Base-by-base conservation (phyloP, 2,329 filamentous ascomycete genomes). In the Sporothrix curviconia region DNA sequence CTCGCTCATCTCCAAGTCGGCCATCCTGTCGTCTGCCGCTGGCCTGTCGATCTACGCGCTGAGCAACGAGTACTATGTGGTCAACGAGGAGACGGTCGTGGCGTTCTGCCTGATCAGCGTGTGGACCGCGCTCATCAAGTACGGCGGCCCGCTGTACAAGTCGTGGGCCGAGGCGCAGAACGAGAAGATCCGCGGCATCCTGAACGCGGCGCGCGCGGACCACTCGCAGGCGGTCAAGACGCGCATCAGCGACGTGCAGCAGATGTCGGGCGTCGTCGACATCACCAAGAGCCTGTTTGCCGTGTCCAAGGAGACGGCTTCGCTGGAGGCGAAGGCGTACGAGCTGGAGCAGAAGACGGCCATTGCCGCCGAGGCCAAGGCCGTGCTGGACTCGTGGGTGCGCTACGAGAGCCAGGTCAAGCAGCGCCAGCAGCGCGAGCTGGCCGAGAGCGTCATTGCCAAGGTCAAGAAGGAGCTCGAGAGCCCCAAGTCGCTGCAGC, bases 381-480 rank as follows among this genome's bases (percentile, higher is more conserved):
- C 82, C 61, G 94, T 97, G 60, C 86, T 99, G 64, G 94, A 99
- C 75, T 96, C 91, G 59, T 99, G 94, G 95, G 92, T 97, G 64
- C 89, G 94, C 73, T 99, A 99, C 77, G 94, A 99, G 81, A 80
- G 89, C 68, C 94, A 97, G 82, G 92, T 99, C 71, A 99, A 97
- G 89, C 88, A 92, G 81, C 88, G 94, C 74, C 91, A 99, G 82
- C 94, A 99, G 84, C 87, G 83, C 77, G 94, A 99, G 83, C 85
- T 99, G 65, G 90, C 94, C 64, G 86, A 95, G 72, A 84, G 79
- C 74, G 81, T 99, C 76, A 97, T 99, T 70, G 85, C 88, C 81
- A 99, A 96, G 85, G 94, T 97, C 72, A 87, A 89, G 77, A 97
- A 97, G 85, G 92, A 97, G 83, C 85, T 99, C 59, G 90, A 96